Evolutionary conservation across 495 filamentous ascomycete species (phyloP).

Genomic region (Viridothelium virens): DNA sequence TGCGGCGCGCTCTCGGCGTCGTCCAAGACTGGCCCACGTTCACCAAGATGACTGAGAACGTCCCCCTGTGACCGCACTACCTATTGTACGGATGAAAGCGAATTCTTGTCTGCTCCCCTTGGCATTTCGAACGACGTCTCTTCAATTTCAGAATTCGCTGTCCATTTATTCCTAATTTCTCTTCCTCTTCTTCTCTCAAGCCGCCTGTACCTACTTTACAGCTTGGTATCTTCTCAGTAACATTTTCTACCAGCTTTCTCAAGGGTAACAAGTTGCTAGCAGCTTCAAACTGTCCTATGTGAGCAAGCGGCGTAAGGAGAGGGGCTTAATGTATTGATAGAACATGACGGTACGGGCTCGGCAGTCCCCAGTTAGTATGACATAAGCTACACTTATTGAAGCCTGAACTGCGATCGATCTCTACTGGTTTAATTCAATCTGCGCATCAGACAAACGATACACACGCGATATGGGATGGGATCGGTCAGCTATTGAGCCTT

Average conservation of each 20-base stretch:
- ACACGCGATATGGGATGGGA: too few relatives aligned
- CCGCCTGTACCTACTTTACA: too few relatives aligned
- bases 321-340: neutral
- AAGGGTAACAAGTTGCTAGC: neutral
- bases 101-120: neutral
- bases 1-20: conserved; percentile 74
- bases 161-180: neutral
- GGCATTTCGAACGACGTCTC: neutral
- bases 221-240: too few relatives aligned
- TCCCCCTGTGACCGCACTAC: neutral
- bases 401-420: too few relatives aligned
- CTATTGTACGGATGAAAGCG: neutral
- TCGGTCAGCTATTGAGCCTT: too few relatives aligned
- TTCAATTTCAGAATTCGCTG: neutral
- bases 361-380: neutral
- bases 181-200: neutral
- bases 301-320: neutral
- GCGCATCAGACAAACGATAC: too few relatives aligned
- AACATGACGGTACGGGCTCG: neutral
- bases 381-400: neutral
- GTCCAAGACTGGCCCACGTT: conserved; percentile 76
- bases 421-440: too few relatives aligned
- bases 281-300: neutral
- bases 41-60: conserved; percentile 42
- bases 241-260: neutral